Evolutionary conservation across 495 filamentous ascomycete species (phyloP).

Genomic region (Margaritispora aquatica): DNA sequence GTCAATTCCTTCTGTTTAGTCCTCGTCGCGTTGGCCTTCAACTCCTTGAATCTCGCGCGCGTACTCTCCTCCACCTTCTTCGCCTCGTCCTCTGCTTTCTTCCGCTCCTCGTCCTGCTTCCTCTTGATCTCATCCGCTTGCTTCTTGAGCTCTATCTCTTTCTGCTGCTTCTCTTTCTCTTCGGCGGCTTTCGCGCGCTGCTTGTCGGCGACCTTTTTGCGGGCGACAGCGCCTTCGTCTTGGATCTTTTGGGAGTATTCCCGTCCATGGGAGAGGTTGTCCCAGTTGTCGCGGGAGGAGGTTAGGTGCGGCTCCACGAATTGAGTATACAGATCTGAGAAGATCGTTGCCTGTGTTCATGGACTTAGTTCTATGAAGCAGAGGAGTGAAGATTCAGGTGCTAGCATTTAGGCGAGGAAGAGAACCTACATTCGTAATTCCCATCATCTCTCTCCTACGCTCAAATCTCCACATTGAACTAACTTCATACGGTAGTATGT

Average conservation of each 20-base stretch:
- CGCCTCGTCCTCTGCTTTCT: not conserved
- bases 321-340: slow-evolving; percentile 13
- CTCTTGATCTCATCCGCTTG: not conserved
- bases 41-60: not conserved
- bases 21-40: no score
- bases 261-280: slow-evolving; percentile 9
- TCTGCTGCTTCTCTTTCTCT: not conserved
- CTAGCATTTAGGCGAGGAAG: not conserved
- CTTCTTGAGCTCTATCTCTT: not conserved
- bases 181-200: not conserved
- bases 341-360: not conserved
- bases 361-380: not conserved
- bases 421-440: not conserved
- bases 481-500: slow-evolving; percentile 48
- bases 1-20: not conserved
- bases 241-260: not conserved
- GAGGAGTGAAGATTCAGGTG: not conserved
- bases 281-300: slow-evolving; percentile 3
- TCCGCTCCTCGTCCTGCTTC: not conserved
- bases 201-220: not conserved
- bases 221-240: not conserved
- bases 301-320: slow-evolving; percentile 14
- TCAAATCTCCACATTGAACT: slow-evolving; percentile 49
- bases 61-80: not conserved
- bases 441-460: slow-evolving; percentile 8